Percentiles rank a stretch among this genome's conserved stretches.
These are phyloP conservation scores for Selaginella moellendorffii DNA, from an alignment of 75 land plant genomes.

Conservation along the genomic window DNA sequence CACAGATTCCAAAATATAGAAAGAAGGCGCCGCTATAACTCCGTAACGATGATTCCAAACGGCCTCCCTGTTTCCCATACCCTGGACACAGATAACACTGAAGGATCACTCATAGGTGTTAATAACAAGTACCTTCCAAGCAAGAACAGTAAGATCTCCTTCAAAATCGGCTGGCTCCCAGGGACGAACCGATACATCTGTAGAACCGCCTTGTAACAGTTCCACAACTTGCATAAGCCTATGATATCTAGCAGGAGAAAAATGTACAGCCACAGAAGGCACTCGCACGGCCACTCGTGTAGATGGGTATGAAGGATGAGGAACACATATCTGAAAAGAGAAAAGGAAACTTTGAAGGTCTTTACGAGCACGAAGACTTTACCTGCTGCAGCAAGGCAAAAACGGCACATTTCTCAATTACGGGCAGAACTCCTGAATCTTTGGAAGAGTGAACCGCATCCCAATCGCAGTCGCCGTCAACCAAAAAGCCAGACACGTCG, in stretches of 20 bases:
- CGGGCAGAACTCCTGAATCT: conserved; percentile 34
- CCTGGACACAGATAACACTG: conserved; percentile 29
- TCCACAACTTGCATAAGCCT: conserved; percentile 73
- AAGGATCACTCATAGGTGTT: not conserved
- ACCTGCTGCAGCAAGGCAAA: conserved; percentile 81
- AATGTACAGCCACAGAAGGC: conserved; percentile 79
- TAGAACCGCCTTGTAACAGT: conserved; percentile 36
- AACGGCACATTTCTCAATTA: conserved; percentile 88
- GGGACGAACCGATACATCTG: conserved; percentile 32
- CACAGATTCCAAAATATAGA: conserved; percentile 71
- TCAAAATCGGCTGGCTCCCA: conserved; percentile 94
- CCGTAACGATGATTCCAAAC: conserved; percentile 69
- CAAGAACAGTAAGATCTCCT: conserved; percentile 64
- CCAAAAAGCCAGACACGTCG: conserved; percentile 86
- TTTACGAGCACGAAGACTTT: not conserved
- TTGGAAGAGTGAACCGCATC: conserved; percentile 15
- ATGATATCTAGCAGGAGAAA: conserved; percentile 97
- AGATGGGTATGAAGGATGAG: conserved; percentile 66
- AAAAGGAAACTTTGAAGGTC: not conserved
- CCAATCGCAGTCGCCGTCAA: conserved; percentile 90
- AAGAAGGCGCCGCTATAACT: conserved; percentile 77
- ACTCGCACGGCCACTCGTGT: conserved; percentile 67
- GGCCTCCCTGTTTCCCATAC: conserved; percentile 94
- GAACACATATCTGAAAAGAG: conserved; percentile 49
- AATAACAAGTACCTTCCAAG: conserved; percentile 56